Evolutionary conservation across 2,329 filamentous ascomycete genomes (phyloP).

Genomic region (Didymosphaeria variabile): DNA sequence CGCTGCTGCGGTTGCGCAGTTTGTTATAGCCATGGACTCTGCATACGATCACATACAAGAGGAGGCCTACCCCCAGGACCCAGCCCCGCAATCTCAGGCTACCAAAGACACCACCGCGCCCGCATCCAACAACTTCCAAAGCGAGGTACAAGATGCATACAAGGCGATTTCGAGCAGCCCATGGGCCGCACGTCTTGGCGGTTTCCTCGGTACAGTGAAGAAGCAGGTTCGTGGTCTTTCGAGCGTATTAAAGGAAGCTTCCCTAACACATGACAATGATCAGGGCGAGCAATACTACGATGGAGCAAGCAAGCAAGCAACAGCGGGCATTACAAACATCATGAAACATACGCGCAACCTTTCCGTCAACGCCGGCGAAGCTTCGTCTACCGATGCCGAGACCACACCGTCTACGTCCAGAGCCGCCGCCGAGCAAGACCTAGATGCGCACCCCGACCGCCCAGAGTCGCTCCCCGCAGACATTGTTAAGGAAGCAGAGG

Average conservation of each 20-base stretch:
- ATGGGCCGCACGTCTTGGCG: conserved; percentile 89
- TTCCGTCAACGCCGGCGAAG: conserved; percentile 60
- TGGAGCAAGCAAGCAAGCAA: conserved; percentile 83
- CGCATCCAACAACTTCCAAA: conserved; percentile 70
- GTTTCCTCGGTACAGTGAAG: conserved; percentile 88
- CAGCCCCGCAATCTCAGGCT: conserved; percentile 56
- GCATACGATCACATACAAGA: conserved; percentile 97
- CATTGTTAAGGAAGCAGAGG: conserved; percentile 64
- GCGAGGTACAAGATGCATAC: conserved; percentile 94
- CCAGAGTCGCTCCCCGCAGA: conserved; percentile 59
- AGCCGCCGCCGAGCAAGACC: conserved; percentile 26
- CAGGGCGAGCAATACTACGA: conserved; percentile 89
- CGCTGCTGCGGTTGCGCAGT: conserved; percentile 6
- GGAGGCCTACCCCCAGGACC: conserved; percentile 67
- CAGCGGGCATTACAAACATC: conserved; percentile 79
- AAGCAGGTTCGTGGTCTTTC: conserved; percentile 73
- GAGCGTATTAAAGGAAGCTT: neutral
- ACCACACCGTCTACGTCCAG: conserved; percentile 26
- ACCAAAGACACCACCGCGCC: conserved; percentile 54
- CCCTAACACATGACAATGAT: conserved; percentile 15
- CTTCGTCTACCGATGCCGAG: conserved; percentile 23
- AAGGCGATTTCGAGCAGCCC: conserved; percentile 89
- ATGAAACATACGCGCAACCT: conserved; percentile 78
- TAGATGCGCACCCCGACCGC: conserved; percentile 47
- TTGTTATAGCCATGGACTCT: conserved; percentile 75